Base-by-base conservation (phyloP, 305 asterid genomes). In the Fraxinus greggii region DNA sequence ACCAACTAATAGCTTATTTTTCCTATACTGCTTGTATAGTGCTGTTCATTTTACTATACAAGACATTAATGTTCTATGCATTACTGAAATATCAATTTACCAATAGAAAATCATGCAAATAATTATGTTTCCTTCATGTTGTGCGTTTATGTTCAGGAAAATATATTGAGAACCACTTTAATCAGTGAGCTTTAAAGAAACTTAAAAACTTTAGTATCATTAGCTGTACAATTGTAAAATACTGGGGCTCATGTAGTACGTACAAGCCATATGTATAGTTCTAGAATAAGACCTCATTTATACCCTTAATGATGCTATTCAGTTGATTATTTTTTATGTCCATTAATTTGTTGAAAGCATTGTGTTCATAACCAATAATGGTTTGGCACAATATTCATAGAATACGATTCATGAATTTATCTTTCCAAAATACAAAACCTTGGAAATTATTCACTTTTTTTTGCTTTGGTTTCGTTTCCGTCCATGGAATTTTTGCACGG, bases 401-500 rank as follows among this genome's bases (percentile, higher is more conserved):
- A 75, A 5, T 1, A 75, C 51, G 31, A 75, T 38, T 31, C 40
- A 17, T 12, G 15, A 70, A 15, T 70, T 28, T 28, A 70, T 3
- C n/a, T 56, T 77, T 28, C 31, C 13, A 31, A 29, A 21, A 29
- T 45, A 45, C 56, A 19, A n/a, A n/a, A 21, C 67, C 10, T 54
- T 31, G 35, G 48, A 13, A 59, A 7, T 19, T 0, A 19, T 19
- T 36, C 26, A 31, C 48, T 35, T 73, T 26, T 4, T 2, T 36
- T 3, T 38, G 17, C 45, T 79, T 56, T 42, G 21, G 19, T 84
- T 35, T 84, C 10, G 98, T 89, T 90, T 85, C 91, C 90, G 70
- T 86, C 90, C 15, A 84, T 90, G 94, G 70, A 92, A 76, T 35
- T 90, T 19, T 35, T 89, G 83, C 94, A 89, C 86, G 92, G 87